Percentiles rank a stretch among this genome's conserved stretches.
Conservation (phyloP, 768 basidiomycete species). For the Dendrothele bispora region DNA sequence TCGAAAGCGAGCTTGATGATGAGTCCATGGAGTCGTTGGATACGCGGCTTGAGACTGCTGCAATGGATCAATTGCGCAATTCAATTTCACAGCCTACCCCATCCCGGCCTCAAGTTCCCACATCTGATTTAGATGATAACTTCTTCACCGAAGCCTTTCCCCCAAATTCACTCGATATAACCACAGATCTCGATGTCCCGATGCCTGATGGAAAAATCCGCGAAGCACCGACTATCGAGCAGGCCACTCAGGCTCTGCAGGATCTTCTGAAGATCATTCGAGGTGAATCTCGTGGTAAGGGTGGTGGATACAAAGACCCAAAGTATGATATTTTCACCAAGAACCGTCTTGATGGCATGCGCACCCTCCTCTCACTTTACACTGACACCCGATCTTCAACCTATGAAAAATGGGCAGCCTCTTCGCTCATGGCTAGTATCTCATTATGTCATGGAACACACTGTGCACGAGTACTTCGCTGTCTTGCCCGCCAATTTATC, state of each 20-base stretch:
- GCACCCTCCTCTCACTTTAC: slow-evolving; percentile 11
- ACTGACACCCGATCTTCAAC: slow-evolving; percentile 1
- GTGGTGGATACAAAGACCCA: slow-evolving; percentile 15
- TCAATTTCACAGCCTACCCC: no score
- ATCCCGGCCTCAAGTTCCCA: no score
- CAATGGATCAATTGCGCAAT: no score
- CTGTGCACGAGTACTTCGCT: slow-evolving; percentile 6
- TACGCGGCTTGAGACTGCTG: no score
- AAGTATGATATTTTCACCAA: slow-evolving; percentile 6
- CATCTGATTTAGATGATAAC: no score
- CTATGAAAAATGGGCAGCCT: slow-evolving; percentile 10
- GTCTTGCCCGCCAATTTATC: slow-evolving; percentile 4
- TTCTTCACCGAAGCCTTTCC: no score
- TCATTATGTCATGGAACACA: not conserved
- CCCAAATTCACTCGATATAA: no score
- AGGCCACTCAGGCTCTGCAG: not conserved
- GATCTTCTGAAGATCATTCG: not conserved
- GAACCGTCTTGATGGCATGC: slow-evolving; percentile 8
- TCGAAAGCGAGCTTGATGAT: no score
- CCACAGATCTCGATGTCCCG: no score
- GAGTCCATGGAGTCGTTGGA: no score
- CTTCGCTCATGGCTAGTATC: slow-evolving; percentile 3
- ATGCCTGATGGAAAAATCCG: no score
- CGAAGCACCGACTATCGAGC: not conserved
- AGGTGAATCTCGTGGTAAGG: not conserved